phyloP scores from a whole-genome alignment of 805 yeast species.

The Kazachstania africana region DNA sequence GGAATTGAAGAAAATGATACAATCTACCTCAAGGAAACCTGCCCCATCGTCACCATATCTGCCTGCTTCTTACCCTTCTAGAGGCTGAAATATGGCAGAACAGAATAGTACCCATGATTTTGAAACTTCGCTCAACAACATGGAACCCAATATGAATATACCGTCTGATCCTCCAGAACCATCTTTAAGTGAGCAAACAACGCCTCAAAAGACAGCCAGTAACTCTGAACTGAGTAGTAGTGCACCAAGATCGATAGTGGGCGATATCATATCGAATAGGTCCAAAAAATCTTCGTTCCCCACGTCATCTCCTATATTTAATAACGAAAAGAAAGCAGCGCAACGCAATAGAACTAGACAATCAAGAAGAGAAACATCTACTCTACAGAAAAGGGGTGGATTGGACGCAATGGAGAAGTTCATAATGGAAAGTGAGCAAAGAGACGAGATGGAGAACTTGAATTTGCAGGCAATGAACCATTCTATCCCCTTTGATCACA shows the following conservation, averaged over 20 bases:
- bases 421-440: constrained; percentile 15
- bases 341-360: neutral
- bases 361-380: neutral
- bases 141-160: too few relatives aligned
- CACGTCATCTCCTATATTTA: neutral
- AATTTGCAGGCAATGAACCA: constrained; percentile 12
- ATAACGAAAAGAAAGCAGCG: neutral
- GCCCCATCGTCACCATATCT: too few relatives aligned
- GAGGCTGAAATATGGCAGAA: too few relatives aligned
- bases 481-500: constrained; percentile 11
- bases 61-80: too few relatives aligned
- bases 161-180: too few relatives aligned
- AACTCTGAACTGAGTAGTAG: neutral
- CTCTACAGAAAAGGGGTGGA: constrained; percentile 16
- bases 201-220: too few relatives aligned
- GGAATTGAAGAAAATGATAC: too few relatives aligned
- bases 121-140: too few relatives aligned
- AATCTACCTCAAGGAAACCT: too few relatives aligned
- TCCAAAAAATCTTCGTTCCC: neutral
- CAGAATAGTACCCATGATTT: too few relatives aligned
- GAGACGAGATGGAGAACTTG: constrained; percentile 7
- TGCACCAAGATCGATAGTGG: neutral
- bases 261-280: neutral
- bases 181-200: too few relatives aligned
- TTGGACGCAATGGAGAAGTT: constrained; percentile 18